Base-by-base conservation (phyloP, 345 rosid species). In the Anacardium occidentale region DNA sequence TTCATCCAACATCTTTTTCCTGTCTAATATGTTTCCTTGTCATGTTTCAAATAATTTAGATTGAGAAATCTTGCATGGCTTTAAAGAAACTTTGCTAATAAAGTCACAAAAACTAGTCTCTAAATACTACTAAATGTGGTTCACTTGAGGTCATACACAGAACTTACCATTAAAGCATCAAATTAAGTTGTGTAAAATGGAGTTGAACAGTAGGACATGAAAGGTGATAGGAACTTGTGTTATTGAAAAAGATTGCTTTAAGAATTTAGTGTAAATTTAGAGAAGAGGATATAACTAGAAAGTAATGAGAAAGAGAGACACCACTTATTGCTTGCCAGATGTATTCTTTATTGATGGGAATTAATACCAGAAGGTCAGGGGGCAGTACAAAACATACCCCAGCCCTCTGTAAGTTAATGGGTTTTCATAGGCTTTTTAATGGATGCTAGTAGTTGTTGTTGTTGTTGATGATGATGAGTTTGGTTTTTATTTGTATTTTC, bases 341-440 rank as follows among this genome's bases (percentile, higher is more conserved):
- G 50, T 53, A n/a, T 20, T n/a, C 47, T 34, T 53, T 47, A 18
- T 29, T 57, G 29, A 70, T 26, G 64, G 25, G 44, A 44, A 45
- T 58, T 26, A 15, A 18, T 2, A 57, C 26, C 54, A 32, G 24
- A 25, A 17, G 24, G 13, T 15, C 10, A 24, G 63, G 55, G 44
- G 22, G 25, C 24, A 69, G 64, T 24, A 45, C 64, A 44, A 14
- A 50, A 37, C 8, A 44, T 34, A 45, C 54, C 42, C 54, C 73
- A 57, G 52, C 53, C 71, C 48, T 55, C 72, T 68, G 61, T 1
- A 68, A 68, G 32, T 68, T 68, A 13, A 37, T 45, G 62, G 52
- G n/a, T n/a, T n/a, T n/a, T n/a, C n/a, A n/a, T n/a, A n/a, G n/a
- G n/a, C n/a, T 55, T 65, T 25, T 40, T 15, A 22, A 45, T 64